These are phyloP conservation scores for Lantana camara DNA, from an alignment of 257 asterid species.

Conservation along the genomic window DNA sequence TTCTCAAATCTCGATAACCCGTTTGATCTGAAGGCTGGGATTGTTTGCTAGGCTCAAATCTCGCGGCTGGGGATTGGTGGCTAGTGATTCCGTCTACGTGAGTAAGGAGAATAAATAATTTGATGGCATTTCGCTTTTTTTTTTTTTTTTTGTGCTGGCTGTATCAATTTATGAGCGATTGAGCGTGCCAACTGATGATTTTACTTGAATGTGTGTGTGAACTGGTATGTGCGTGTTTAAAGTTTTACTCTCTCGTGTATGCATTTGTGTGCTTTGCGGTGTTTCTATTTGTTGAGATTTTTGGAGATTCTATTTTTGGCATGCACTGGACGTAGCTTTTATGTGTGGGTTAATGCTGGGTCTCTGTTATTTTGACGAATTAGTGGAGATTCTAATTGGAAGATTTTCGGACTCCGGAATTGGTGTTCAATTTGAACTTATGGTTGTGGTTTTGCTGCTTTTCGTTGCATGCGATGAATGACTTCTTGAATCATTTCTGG, in stretches of 20 bases:
- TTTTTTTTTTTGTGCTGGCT: background rate
- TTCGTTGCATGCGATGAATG: constrained; percentile 42
- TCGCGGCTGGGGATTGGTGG: constrained; percentile 36
- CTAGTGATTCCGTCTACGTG: constrained; percentile 27
- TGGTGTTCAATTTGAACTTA: constrained; percentile 17
- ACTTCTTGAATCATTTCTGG: constrained; percentile 20
- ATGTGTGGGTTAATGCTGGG: constrained; percentile 37
- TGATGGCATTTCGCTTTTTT: constrained; percentile 19
- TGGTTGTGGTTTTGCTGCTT: constrained; percentile 19
- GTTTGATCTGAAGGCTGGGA: constrained; percentile 40
- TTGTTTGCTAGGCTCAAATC: constrained; percentile 23
- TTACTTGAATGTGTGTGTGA: constrained; percentile 5
- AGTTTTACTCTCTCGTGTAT: background rate
- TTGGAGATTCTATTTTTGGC: constrained; percentile 24
- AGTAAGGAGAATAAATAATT: constrained; percentile 29
- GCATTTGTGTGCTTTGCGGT: background rate
- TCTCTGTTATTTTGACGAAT: constrained; percentile 27
- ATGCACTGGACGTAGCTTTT: constrained; percentile 41
- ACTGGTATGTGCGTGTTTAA: background rate
- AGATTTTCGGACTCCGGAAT: constrained; percentile 23
- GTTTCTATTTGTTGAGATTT: background rate
- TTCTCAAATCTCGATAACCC: constrained; percentile 35
- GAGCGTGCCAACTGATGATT: background rate
- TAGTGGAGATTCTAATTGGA: constrained; percentile 27
- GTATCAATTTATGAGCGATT: background rate